phyloP scores from a whole-genome alignment of 1,139 yeast genomes.

The Lodderomyces parapsilosis region DNA sequence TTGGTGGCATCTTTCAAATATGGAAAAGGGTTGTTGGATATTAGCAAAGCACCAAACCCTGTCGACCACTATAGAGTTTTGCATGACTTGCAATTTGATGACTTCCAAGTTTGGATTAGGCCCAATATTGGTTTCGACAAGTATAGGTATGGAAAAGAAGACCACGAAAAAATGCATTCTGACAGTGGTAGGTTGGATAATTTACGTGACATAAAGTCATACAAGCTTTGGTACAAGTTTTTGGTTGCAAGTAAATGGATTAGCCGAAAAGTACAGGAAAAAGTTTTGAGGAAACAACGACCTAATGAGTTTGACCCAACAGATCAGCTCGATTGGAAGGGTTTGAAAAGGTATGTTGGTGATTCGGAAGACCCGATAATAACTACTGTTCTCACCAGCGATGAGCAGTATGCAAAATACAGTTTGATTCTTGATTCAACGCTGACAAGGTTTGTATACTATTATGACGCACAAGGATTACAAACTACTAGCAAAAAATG shows the following conservation, averaged over 20 bases:
- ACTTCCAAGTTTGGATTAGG: slow-evolving; percentile 58
- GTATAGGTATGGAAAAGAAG: slow-evolving; percentile 10
- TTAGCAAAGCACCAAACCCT: slow-evolving; percentile 44
- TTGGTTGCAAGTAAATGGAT: slow-evolving; percentile 20
- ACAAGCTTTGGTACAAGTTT: slow-evolving; percentile 22
- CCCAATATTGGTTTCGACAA: slow-evolving; percentile 62
- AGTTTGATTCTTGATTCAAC: slow-evolving; percentile 72
- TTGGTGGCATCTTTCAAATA: slow-evolving; percentile 58
- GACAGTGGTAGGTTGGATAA: not conserved
- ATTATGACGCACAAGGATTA: slow-evolving; percentile 69
- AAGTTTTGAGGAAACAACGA: slow-evolving; percentile 8
- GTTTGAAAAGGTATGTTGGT: slow-evolving; percentile 43
- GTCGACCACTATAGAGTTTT: slow-evolving; percentile 56
- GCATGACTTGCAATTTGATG: slow-evolving; percentile 42
- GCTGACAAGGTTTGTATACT: slow-evolving; percentile 52
- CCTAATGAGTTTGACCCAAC: slow-evolving; percentile 6
- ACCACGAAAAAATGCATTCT: slow-evolving; percentile 8
- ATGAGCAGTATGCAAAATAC: slow-evolving; percentile 79
- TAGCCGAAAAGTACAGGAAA: slow-evolving; percentile 9
- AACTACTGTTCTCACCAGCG: slow-evolving; percentile 27
- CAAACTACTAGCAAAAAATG: slow-evolving; percentile 38
- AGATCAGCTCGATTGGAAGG: slow-evolving; percentile 30
- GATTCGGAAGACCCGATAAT: slow-evolving; percentile 34
- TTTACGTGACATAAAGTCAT: slow-evolving; percentile 15
- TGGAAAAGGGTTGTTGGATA: slow-evolving; percentile 62